Percentiles rank a stretch among this genome's conserved stretches.
These are phyloP conservation scores for Mycena polygramma DNA, from an alignment of 768 basidiomycete species.

Conservation along the genomic window DNA sequence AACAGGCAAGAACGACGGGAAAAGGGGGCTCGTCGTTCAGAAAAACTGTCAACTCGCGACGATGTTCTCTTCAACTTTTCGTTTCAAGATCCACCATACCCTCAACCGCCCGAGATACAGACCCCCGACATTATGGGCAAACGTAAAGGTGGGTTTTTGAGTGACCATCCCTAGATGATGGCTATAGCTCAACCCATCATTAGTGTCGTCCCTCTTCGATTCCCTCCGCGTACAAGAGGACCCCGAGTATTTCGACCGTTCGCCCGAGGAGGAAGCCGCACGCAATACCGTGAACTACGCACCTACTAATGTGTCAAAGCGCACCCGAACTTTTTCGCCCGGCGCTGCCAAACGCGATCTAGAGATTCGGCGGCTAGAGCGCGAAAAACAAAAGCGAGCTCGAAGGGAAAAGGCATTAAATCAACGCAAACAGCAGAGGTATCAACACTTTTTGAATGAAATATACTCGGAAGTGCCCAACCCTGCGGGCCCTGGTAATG, in stretches of 20 bases:
- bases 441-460: conserved; percentile 57
- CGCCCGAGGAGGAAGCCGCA: conserved; percentile 48
- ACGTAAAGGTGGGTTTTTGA: conserved; percentile 59
- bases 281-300: conserved; percentile 50
- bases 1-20: conserved; percentile 50
- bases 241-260: conserved; percentile 45
- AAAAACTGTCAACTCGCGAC: conserved; percentile 38
- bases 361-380: conserved; percentile 51
- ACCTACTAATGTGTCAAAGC: conserved; percentile 56
- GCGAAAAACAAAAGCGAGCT: conserved; percentile 57
- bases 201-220: conserved; percentile 53
- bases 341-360: conserved; percentile 52
- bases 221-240: conserved; percentile 50
- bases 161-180: background rate
- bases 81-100: conserved; percentile 21
- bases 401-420: conserved; percentile 55
- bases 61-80: conserved; percentile 40
- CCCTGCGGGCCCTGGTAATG: conserved; percentile 25
- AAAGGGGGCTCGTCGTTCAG: conserved; percentile 45
- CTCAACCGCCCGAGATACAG: conserved; percentile 39
- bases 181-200: background rate
- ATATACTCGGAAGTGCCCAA: conserved; percentile 53
- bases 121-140: conserved; percentile 50
- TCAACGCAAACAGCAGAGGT: conserved; percentile 52
- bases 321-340: conserved; percentile 65